Evolutionary conservation across 257 asterid species (phyloP).

Genomic region (Solanum okadae): DNA sequence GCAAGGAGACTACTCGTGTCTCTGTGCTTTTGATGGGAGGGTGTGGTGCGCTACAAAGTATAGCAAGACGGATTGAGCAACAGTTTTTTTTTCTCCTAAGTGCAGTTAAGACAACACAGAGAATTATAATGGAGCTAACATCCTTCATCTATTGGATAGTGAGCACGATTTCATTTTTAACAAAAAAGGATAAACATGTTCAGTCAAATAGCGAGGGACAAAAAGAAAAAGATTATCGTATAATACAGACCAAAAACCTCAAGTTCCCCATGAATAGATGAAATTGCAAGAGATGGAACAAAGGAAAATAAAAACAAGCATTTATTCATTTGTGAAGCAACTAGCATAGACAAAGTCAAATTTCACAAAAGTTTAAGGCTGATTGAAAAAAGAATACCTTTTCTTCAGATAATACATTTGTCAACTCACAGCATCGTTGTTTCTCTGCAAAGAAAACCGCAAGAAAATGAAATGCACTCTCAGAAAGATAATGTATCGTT

Average conservation of each 20-base stretch:
- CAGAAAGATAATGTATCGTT: background rate
- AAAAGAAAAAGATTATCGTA: background rate
- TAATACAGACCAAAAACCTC: background rate
- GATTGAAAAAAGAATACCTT: slow-evolving; percentile 7
- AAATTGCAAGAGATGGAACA: background rate
- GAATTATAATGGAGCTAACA: background rate
- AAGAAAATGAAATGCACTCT: background rate
- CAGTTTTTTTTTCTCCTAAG: background rate
- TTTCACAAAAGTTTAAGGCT: background rate
- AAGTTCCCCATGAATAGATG: background rate
- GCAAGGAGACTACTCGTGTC: background rate
- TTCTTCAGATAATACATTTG: slow-evolving; percentile 12
- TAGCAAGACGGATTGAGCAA: background rate
- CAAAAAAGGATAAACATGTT: background rate
- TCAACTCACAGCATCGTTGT: slow-evolving; percentile 16
- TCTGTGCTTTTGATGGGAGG: background rate
- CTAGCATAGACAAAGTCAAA: background rate
- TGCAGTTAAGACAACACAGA: background rate
- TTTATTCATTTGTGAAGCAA: background rate
- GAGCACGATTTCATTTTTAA: background rate
- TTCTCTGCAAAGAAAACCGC: slow-evolving; percentile 20
- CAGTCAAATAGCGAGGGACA: background rate
- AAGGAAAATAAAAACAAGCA: background rate
- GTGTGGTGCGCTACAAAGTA: background rate
- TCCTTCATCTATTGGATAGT: background rate